Percentiles rank a stretch among this genome's conserved stretches.
Evolutionary conservation across 1,284 basidiomycete species (phyloP).

Genomic region (Fistulina hepatica): DNA sequence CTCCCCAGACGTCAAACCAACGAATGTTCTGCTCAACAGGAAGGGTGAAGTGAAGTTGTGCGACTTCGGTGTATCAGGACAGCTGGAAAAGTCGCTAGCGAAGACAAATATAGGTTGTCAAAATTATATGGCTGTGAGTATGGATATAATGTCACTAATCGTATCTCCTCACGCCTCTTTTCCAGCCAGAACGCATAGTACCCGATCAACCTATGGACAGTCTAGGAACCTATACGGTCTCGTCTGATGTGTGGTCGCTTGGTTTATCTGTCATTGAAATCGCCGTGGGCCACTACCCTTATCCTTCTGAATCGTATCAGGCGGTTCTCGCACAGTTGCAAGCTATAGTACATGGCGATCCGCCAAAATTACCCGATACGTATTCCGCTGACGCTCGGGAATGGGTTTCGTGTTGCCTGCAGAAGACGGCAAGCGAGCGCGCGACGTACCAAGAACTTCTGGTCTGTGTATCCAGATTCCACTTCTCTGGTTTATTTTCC

Average conservation of each 20-base stretch:
- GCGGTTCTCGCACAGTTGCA: conserved; percentile 94
- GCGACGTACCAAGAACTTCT: conserved; percentile 83
- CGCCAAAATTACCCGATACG: conserved; percentile 68
- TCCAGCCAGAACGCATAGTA: conserved; percentile 87
- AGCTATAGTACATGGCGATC: conserved; percentile 91
- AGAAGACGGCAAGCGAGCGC: conserved; percentile 67
- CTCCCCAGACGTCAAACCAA: conserved; percentile 85
- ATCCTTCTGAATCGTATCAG: conserved; percentile 95
- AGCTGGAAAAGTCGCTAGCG: conserved; percentile 91
- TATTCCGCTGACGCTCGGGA: conserved; percentile 33
- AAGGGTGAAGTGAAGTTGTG: conserved; percentile 91
- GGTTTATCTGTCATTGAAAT: conserved; percentile 93
- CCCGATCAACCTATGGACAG: conserved; percentile 54
- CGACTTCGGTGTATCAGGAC: conserved; percentile 97
- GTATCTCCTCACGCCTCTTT: conserved; percentile 4
- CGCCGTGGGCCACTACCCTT: conserved; percentile 87
- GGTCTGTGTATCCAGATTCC: conserved; percentile 28
- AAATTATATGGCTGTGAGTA: conserved; percentile 90
- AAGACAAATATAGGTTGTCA: conserved; percentile 99
- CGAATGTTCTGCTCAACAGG: conserved; percentile 87
- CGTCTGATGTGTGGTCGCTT: conserved; percentile 98
- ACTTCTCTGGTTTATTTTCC: neutral
- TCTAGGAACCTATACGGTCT: conserved; percentile 90
- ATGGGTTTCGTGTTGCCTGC: conserved; percentile 54
- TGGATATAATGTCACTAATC: neutral